Evolutionary conservation across 2,329 filamentous ascomycete species (phyloP).

Genomic region (Chlorencoelia australis): DNA sequence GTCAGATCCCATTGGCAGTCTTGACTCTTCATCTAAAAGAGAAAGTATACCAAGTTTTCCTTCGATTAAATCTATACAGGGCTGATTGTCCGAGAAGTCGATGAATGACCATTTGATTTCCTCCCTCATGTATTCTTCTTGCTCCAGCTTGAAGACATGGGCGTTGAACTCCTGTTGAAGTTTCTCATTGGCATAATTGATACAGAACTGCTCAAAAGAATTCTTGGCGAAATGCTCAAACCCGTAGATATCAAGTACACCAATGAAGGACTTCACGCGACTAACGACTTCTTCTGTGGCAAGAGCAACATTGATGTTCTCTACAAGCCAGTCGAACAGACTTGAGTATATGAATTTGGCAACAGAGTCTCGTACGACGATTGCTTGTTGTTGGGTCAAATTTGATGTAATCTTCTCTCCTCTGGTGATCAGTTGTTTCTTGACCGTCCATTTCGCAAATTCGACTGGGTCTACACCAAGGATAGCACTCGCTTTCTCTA

Average conservation of each 20-base stretch:
- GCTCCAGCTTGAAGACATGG: slow-evolving; percentile 97
- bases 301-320: slow-evolving; percentile 84
- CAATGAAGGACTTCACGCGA: slow-evolving; percentile 83
- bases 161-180: slow-evolving; percentile 98
- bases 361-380: slow-evolving; percentile 91
- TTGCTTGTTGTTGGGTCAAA: slow-evolving; percentile 82
- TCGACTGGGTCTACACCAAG: slow-evolving; percentile 78
- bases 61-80: slow-evolving; percentile 96
- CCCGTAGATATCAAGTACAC: slow-evolving; percentile 97
- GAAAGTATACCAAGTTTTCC: slow-evolving; percentile 90
- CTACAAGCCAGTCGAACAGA: slow-evolving; percentile 98
- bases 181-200: slow-evolving; percentile 99
- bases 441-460: slow-evolving; percentile 97
- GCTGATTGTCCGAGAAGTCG: slow-evolving; percentile 98
- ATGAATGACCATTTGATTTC: slow-evolving; percentile 99
- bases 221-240: slow-evolving; percentile 99
- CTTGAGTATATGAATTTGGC: slow-evolving; percentile 99
- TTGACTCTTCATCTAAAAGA: slow-evolving; percentile 89
- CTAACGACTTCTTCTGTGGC: slow-evolving; percentile 80
- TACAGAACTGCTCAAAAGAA: slow-evolving; percentile 99
- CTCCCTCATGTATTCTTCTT: slow-evolving; percentile 93
- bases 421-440: slow-evolving; percentile 94
- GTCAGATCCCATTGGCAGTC: slow-evolving; percentile 92
- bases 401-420: slow-evolving; percentile 98
- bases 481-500: slow-evolving; percentile 72